Evolutionary conservation across 2,329 filamentous ascomycete species (phyloP).

Genomic region (Xylaria sp.): DNA sequence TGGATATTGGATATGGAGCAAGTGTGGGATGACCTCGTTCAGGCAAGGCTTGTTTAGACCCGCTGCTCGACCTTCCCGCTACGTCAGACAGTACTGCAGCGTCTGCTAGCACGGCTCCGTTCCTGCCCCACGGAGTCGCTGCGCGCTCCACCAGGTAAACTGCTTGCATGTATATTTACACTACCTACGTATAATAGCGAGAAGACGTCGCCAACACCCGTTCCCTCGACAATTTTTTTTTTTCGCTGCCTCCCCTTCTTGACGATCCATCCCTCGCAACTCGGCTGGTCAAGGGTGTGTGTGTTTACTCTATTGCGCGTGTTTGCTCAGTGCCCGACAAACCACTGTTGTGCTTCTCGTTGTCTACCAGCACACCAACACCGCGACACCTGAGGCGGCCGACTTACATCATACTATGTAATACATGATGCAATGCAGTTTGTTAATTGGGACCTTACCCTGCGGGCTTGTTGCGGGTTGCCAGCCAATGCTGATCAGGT

Average conservation of each 20-base stretch:
- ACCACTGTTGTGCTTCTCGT: background rate
- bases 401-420: slow-evolving; percentile 34
- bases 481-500: slow-evolving; percentile 20
- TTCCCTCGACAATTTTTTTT: background rate
- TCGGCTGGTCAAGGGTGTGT: background rate
- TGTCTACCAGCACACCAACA: background rate
- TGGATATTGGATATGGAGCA: slow-evolving; percentile 38
- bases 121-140: slow-evolving; percentile 19
- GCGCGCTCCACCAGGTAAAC: background rate
- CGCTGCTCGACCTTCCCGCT: slow-evolving; percentile 36
- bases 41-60: slow-evolving; percentile 39
- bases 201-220: background rate
- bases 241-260: background rate
- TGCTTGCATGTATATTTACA: background rate
- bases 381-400: background rate
- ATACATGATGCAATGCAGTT: slow-evolving; percentile 33
- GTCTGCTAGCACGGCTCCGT: slow-evolving; percentile 15
- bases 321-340: background rate
- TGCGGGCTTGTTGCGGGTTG: slow-evolving; percentile 3
- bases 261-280: background rate
- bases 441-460: slow-evolving; percentile 11
- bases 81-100: slow-evolving; percentile 40
- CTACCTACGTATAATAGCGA: background rate
- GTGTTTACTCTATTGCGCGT: background rate
- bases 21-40: slow-evolving; percentile 41